A percentile compares a stretch with the other conserved stretches of the same genome.
These are phyloP conservation scores for Phaseolus coccineus DNA, from an alignment of 331 rosid genomes.

Conservation along the genomic window DNA sequence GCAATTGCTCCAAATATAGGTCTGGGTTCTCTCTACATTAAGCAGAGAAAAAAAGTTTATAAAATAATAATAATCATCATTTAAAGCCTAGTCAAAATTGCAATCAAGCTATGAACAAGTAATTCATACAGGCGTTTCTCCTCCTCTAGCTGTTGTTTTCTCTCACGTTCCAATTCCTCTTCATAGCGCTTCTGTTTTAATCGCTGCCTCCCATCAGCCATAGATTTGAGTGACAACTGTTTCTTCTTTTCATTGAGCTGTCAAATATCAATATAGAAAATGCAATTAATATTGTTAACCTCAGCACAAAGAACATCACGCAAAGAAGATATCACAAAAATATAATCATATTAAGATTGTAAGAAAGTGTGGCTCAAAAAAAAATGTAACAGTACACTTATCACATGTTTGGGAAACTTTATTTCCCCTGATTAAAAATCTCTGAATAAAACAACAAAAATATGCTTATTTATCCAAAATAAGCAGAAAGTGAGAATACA, in stretches of 20 bases:
- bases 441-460: not conserved
- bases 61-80: not conserved
- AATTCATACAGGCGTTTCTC: conserved; percentile 25
- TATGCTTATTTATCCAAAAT: not conserved
- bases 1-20: conserved; percentile 20
- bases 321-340: not conserved
- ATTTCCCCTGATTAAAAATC: not conserved
- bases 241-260: conserved; percentile 34
- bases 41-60: not conserved
- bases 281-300: conserved; percentile 22
- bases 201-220: conserved; percentile 34
- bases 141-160: conserved; percentile 24
- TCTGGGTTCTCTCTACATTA: conserved; percentile 10
- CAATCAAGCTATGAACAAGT: not conserved
- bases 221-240: conserved; percentile 27
- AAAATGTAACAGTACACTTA: not conserved
- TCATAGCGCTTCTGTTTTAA: conserved; percentile 25
- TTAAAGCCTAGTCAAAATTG: conserved; percentile 5
- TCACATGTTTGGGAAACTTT: not conserved
- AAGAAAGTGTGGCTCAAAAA: not conserved
- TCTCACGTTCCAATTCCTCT: conserved; percentile 32
- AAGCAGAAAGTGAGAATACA: conserved; percentile 12
- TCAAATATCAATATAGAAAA: conserved; percentile 4
- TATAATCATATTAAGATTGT: conserved; percentile 18
- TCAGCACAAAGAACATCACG: conserved; percentile 6